Conservation (phyloP, 306 rosid genomes). For the Inga leiocalycina region DNA sequence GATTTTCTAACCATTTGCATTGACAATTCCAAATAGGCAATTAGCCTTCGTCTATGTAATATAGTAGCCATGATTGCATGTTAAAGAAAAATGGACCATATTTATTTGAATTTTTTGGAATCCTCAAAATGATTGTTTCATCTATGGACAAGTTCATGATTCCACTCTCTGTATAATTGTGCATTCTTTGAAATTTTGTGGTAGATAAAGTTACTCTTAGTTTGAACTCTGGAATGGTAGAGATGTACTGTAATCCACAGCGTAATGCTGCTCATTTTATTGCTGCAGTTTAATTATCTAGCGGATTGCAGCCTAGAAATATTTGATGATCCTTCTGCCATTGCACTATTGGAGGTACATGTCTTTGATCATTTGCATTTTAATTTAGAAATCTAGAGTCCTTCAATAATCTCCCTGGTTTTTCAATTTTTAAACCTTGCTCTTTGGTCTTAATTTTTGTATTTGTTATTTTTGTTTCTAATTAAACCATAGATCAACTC, state of each 20-base stretch:
- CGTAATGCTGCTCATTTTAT: constrained; percentile 28
- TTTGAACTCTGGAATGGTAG: constrained; percentile 27
- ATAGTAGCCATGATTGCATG: background rate
- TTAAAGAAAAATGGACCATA: background rate
- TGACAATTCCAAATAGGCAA: background rate
- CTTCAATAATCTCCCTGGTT: background rate
- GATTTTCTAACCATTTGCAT: background rate
- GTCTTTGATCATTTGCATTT: constrained; percentile 29
- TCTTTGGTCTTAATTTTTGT: constrained; percentile 1
- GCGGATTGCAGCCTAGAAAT: constrained; percentile 94
- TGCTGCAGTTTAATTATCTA: constrained; percentile 76
- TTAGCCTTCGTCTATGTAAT: background rate
- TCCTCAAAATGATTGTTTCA: background rate
- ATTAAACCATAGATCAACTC: background rate
- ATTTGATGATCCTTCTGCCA: constrained; percentile 81
- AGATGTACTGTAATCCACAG: constrained; percentile 15
- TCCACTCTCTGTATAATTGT: constrained; percentile 4
- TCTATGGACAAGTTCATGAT: background rate
- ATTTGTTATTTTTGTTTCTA: background rate
- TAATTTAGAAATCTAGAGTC: constrained; percentile 27
- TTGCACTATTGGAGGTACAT: constrained; percentile 75
- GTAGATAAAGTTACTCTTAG: background rate
- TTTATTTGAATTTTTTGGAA: background rate
- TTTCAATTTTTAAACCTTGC: background rate
- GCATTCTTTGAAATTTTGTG: background rate